Evolutionary conservation across 352 stramenopile genomes (phyloP).

Genomic region (Phytophthora hibernalis): DNA sequence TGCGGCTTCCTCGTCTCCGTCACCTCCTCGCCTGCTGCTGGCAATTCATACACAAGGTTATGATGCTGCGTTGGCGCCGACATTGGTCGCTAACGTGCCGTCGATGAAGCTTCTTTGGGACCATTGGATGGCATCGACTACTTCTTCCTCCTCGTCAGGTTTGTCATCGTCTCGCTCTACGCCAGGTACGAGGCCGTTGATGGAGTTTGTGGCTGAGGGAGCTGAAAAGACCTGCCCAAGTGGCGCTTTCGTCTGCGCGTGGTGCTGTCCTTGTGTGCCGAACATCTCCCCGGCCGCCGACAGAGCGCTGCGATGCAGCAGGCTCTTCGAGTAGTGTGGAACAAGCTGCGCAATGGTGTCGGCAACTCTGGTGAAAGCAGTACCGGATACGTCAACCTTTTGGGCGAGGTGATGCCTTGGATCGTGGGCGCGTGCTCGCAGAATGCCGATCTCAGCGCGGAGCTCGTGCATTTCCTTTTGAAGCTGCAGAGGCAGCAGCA

Average conservation of each 20-base stretch:
- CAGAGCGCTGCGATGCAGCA: conserved; percentile 56
- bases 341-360: conserved; percentile 57
- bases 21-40: conserved; percentile 44
- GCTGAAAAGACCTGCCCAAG: conserved; percentile 59
- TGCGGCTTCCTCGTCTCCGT: conserved; percentile 13
- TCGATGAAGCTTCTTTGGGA: conserved; percentile 60
- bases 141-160: conserved; percentile 22
- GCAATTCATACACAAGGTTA: conserved; percentile 64
- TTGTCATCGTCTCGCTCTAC: conserved; percentile 33
- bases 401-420: conserved; percentile 54
- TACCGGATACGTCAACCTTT: conserved; percentile 38
- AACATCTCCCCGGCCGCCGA: conserved; percentile 42
- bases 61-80: conserved; percentile 41
- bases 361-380: conserved; percentile 36
- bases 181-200: conserved; percentile 45
- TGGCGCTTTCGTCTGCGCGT: conserved; percentile 63
- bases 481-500: conserved; percentile 68
- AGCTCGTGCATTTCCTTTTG: conserved; percentile 72
- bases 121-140: conserved; percentile 54
- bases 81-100: conserved; percentile 41
- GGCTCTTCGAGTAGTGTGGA: conserved; percentile 64
- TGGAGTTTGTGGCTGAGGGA: conserved; percentile 58
- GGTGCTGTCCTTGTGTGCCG: conserved; percentile 57
- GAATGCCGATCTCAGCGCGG: conserved; percentile 60
- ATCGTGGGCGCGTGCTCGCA: conserved; percentile 56